Percentiles rank a stretch among this genome's conserved stretches.
Evolutionary conservation across 2,329 filamentous ascomycete species (phyloP).

Genomic region (Cercospora janseana): DNA sequence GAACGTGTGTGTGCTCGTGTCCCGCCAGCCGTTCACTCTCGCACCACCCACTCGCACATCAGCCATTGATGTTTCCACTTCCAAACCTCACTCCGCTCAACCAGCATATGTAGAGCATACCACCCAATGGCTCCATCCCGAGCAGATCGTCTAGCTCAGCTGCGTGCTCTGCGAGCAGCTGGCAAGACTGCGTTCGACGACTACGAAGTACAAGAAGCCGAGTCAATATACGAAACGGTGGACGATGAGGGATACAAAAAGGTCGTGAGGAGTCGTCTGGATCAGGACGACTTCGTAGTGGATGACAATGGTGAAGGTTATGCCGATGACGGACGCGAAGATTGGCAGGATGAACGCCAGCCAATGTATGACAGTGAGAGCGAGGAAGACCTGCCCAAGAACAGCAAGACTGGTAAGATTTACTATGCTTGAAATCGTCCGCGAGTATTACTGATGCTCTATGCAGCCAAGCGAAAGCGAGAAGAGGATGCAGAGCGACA

Average conservation of each 20-base stretch:
- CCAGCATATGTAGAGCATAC: background rate
- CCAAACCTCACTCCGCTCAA: background rate
- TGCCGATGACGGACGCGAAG: constrained; percentile 91
- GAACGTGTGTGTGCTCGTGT: too few species aligned
- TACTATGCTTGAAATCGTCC: constrained; percentile 22
- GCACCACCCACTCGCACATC: background rate
- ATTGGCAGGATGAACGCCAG: constrained; percentile 74
- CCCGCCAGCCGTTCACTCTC: constrained; percentile 5
- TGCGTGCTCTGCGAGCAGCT: constrained; percentile 77
- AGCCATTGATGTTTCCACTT: constrained; percentile 1
- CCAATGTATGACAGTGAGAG: constrained; percentile 70
- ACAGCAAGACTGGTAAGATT: constrained; percentile 59
- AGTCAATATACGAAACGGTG: constrained; percentile 89
- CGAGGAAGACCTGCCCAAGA: constrained; percentile 63
- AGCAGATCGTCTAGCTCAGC: constrained; percentile 60
- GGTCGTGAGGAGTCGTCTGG: constrained; percentile 81
- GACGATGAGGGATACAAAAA: constrained; percentile 98
- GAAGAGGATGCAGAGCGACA: constrained; percentile 83
- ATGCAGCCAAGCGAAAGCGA: constrained; percentile 75
- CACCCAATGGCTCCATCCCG: constrained; percentile 34
- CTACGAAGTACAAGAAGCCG: constrained; percentile 82
- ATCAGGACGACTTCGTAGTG: constrained; percentile 96
- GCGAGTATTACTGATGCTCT: constrained; percentile 9
- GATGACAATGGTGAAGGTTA: constrained; percentile 98
- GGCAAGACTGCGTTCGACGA: constrained; percentile 88